phyloP scores from a whole-genome alignment of 163 green algal genomes.

The Coccomyxa subellipsoidea region DNA sequence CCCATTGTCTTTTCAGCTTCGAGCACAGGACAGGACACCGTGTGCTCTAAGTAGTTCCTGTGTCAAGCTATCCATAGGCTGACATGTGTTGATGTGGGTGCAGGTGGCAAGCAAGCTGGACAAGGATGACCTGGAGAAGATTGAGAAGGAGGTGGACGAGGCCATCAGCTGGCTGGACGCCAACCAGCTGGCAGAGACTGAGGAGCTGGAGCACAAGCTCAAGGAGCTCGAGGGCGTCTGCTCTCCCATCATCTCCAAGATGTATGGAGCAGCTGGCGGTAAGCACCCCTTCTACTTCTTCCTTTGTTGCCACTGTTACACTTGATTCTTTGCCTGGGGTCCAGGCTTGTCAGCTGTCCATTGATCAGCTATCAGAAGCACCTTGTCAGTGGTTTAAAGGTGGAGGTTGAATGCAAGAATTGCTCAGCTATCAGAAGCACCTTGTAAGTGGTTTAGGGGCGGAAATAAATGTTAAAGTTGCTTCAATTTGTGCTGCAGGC shows the following conservation, averaged over 20 bases:
- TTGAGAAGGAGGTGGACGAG: constrained; percentile 82
- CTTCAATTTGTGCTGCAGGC: neutral
- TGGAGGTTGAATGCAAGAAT: neutral
- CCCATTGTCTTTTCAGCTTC: neutral
- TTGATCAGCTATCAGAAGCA: neutral
- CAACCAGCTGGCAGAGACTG: constrained; percentile 76
- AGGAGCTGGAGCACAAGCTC: constrained; percentile 92
- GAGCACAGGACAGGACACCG: constrained; percentile 5
- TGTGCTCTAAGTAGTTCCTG: too few species aligned
- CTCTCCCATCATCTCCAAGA: constrained; percentile 89
- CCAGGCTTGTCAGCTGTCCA: too few species aligned
- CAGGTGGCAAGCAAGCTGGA: constrained; percentile 70
- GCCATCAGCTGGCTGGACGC: constrained; percentile 86
- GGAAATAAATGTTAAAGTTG: neutral
- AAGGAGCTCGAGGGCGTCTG: constrained; percentile 89
- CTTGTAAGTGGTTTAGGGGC: neutral
- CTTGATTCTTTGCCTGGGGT: too few species aligned
- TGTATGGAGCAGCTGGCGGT: constrained; percentile 32
- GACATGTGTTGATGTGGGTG: neutral
- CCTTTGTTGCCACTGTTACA: too few species aligned
- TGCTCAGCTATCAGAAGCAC: neutral
- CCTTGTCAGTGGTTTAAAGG: neutral
- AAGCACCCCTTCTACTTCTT: neutral
- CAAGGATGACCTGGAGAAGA: constrained; percentile 85
- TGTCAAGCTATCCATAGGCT: too few species aligned